These are phyloP conservation scores for Baorangia bicolor DNA, from an alignment of 768 basidiomycete genomes.

Conservation along the genomic window DNA sequence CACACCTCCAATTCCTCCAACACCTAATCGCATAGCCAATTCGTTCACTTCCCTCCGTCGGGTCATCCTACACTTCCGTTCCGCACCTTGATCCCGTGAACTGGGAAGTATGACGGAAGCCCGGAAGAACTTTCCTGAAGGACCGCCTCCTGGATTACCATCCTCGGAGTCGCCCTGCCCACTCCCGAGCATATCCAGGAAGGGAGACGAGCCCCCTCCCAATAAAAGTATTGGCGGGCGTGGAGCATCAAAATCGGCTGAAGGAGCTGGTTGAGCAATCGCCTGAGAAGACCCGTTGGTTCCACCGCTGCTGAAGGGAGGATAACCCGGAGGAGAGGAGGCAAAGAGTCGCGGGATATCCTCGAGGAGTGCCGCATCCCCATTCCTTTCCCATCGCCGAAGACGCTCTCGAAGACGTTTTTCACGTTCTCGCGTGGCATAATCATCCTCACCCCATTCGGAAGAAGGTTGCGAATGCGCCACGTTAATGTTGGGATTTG, in stretches of 20 bases:
- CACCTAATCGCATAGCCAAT: slow-evolving; percentile 78
- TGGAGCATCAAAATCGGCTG: slow-evolving; percentile 24
- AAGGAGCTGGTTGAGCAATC: slow-evolving; percentile 26
- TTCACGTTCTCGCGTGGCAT: slow-evolving; percentile 67
- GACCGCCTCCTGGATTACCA: slow-evolving; percentile 6
- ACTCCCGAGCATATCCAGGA: slow-evolving; percentile 26
- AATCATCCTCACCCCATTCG: slow-evolving; percentile 68
- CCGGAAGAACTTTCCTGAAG: slow-evolving; percentile 54
- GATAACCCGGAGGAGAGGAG: slow-evolving; percentile 19
- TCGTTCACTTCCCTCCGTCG: slow-evolving; percentile 78
- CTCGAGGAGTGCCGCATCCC: slow-evolving; percentile 52
- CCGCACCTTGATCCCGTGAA: slow-evolving; percentile 50
- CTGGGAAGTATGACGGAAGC: slow-evolving; percentile 68
- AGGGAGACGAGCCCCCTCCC: slow-evolving; percentile 21
- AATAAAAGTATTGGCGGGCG: slow-evolving; percentile 27
- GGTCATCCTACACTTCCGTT: slow-evolving; percentile 55
- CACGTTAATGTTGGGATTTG: slow-evolving; percentile 26
- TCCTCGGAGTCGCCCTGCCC: slow-evolving; percentile 21
- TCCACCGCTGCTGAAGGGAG: slow-evolving; percentile 1
- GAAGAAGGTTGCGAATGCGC: slow-evolving; percentile 11
- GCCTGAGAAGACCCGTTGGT: slow-evolving; percentile 9
- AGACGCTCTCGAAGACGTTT: slow-evolving; percentile 69
- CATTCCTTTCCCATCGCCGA: slow-evolving; percentile 68
- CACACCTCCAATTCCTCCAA: slow-evolving; percentile 70
- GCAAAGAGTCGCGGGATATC: slow-evolving; percentile 59